Evolutionary conservation across 2,329 filamentous ascomycete species (phyloP), one percentile per base, ranked within the genome.

Genomic region (Epichloe hybrida): DNA sequence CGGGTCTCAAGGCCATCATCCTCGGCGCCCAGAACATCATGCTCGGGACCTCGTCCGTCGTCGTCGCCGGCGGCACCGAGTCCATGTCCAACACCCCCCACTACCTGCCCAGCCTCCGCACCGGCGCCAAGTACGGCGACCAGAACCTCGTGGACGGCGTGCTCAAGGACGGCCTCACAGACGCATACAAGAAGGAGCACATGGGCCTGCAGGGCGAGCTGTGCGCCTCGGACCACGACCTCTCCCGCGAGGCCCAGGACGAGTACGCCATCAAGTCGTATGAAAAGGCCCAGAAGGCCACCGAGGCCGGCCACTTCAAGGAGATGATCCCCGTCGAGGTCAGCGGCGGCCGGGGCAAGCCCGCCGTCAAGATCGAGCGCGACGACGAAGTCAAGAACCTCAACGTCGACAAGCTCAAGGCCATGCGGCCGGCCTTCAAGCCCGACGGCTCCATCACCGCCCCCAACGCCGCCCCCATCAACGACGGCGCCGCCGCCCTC

Each of bases 71-170:
- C 64, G 93, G 93, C 61, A 83, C 91, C 59, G 93, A 98, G 76
- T 95, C 89, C 75, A 98, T 98, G 93, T 95, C 90, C 65, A 97
- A 97, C 74, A 78, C 85, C 50, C 50, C 93, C 93, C 90, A 98
- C 75, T 98, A 98, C 75, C 84, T 96, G 49, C 86, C 89, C 57
- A 86, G 75, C 68, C 76, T 95, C 61, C 86, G 93, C 68, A 84
- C 72, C 58, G 93, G 93, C 59, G 83, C 86, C 69, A 97, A 97
- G 74, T 98, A 94, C 70, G 93, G 93, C 62, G 81, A 97, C 72
- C 85, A 91, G 72, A 81, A 76, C 49, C 76, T 98, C 58, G 77
- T 96, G 50, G 93, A 98, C 64, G 91, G 88, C 59, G 82, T 98
- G 57, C 79, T 96, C 63, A 90, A 90, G 76, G 93, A 98, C 65